Percentiles rank a stretch among this genome's conserved stretches.
phyloP scores from a whole-genome alignment of 2,329 filamentous ascomycete genomes.

The Xenoacremonium recifei region DNA sequence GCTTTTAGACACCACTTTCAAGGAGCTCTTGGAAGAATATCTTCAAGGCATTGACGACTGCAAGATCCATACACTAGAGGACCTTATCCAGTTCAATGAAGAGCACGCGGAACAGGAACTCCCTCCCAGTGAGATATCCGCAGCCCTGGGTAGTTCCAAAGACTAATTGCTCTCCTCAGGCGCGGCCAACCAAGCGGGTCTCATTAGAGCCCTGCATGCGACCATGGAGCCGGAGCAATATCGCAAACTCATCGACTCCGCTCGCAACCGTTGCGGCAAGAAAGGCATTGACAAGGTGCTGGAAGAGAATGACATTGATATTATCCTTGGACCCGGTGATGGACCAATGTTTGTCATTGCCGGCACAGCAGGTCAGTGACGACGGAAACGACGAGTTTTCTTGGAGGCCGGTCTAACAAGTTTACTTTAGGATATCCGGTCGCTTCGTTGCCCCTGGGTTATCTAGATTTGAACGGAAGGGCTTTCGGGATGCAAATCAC shows the following conservation, averaged over 20 bases:
- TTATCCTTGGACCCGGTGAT: slow-evolving; percentile 12
- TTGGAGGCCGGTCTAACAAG: slow-evolving; percentile 1
- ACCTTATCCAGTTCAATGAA: slow-evolving; percentile 14
- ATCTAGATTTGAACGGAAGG: slow-evolving; percentile 10
- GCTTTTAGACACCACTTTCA: slow-evolving; percentile 4
- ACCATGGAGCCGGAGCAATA: slow-evolving; percentile 4
- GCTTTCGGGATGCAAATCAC: slow-evolving; percentile 9
- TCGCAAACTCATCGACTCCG: slow-evolving; percentile 2
- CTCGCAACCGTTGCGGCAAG: slow-evolving; percentile 5
- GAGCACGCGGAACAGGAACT: slow-evolving; percentile 8
- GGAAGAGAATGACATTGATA: slow-evolving; percentile 10
- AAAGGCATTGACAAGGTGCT: slow-evolving; percentile 8
- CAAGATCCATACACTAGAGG: slow-evolving; percentile 5
- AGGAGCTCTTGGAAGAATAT: slow-evolving; percentile 5
- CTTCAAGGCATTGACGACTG: slow-evolving; percentile 5
- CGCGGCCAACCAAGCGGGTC: background rate
- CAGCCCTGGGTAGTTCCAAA: background rate
- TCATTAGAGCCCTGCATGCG: slow-evolving; percentile 3
- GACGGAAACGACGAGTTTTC: background rate
- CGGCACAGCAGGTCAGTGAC: slow-evolving; percentile 4
- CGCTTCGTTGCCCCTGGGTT: slow-evolving; percentile 9
- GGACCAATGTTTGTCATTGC: slow-evolving; percentile 4
- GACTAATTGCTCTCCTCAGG: background rate
- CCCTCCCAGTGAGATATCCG: background rate
- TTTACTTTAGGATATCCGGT: slow-evolving; percentile 10